A percentile compares a stretch with the other conserved stretches of the same genome.
phyloP scores from a whole-genome alignment of 129 eudicot genomes.

The Pittosporum tobira region DNA sequence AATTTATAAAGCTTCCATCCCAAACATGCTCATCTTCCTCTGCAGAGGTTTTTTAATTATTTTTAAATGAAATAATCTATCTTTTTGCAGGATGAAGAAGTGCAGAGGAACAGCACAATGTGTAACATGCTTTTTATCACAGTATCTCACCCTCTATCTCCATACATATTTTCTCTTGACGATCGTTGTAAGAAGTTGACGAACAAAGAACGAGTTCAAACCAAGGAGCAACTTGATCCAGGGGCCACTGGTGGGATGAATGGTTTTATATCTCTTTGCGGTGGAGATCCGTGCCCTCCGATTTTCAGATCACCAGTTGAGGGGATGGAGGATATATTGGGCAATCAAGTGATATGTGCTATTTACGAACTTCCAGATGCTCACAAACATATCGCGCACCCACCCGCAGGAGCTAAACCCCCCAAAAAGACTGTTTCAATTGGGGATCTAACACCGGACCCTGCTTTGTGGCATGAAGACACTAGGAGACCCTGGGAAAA shows the following conservation, averaged over 20 bases:
- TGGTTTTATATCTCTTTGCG: conserved; percentile 72
- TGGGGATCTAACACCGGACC: conserved; percentile 64
- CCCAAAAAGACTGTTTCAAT: conserved; percentile 78
- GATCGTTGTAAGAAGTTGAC: conserved; percentile 77
- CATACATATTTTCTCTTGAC: conserved; percentile 72
- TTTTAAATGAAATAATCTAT: background rate
- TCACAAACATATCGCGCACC: conserved; percentile 65
- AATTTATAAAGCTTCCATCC: background rate
- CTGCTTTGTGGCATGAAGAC: conserved; percentile 11
- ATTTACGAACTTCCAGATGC: conserved; percentile 69
- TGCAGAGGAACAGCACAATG: conserved; percentile 74
- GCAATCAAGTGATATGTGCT: conserved; percentile 94
- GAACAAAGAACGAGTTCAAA: conserved; percentile 40
- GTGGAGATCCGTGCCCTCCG: conserved; percentile 96
- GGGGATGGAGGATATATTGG: conserved; percentile 81
- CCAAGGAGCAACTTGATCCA: conserved; percentile 66
- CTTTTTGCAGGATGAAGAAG: conserved; percentile 68
- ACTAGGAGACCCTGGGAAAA: conserved; percentile 23
- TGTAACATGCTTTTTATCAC: conserved; percentile 74
- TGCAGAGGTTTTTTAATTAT: background rate
- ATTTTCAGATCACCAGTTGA: conserved; percentile 72
- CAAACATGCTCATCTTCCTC: background rate
- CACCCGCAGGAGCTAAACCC: conserved; percentile 63
- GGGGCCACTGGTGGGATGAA: conserved; percentile 93
- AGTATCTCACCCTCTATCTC: conserved; percentile 69